Conservation (phyloP, 2,329 filamentous ascomycete genomes). For the Hysterium pulicare region DNA sequence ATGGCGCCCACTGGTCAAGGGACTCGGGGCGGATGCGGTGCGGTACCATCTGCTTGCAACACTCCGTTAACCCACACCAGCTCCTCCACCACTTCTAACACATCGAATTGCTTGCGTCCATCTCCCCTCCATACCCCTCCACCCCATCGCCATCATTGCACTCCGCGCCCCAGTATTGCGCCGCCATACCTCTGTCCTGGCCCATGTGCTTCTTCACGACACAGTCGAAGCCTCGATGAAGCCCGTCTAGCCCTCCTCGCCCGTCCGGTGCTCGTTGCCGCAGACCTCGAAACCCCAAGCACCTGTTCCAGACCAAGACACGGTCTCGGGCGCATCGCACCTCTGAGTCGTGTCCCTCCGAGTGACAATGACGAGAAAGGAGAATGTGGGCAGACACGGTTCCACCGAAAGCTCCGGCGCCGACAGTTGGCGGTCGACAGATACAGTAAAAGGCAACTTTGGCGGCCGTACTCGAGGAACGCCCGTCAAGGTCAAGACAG, state of each 20-base stretch:
- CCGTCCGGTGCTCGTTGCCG: slow-evolving; percentile 21
- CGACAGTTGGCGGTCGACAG: slow-evolving; percentile 64
- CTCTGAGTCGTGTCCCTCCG: slow-evolving; percentile 10
- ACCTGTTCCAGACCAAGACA: slow-evolving; percentile 11
- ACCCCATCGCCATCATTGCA: slow-evolving; percentile 1
- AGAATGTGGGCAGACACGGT: slow-evolving; percentile 62
- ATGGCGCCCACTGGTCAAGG: too few relatives aligned
- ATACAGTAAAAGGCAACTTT: slow-evolving; percentile 58
- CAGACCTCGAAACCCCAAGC: slow-evolving; percentile 21
- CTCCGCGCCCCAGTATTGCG: neutral
- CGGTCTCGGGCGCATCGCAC: slow-evolving; percentile 14
- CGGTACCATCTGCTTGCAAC: too few relatives aligned
- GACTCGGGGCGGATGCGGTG: too few relatives aligned
- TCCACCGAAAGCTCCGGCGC: slow-evolving; percentile 63
- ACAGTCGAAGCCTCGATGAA: slow-evolving; percentile 33
- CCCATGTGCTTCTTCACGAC: slow-evolving; percentile 21
- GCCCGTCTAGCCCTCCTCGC: slow-evolving; percentile 27
- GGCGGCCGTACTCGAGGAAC: slow-evolving; percentile 37
- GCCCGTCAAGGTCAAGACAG: slow-evolving; percentile 53
- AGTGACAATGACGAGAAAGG: slow-evolving; percentile 62
- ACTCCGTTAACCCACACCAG: too few relatives aligned
- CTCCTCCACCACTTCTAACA: neutral
- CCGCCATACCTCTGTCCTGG: slow-evolving; percentile 3
- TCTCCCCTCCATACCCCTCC: neutral
- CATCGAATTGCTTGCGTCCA: neutral